phyloP scores from a whole-genome alignment of 2,329 filamentous ascomycete genomes.

The Amauroascus niger region DNA sequence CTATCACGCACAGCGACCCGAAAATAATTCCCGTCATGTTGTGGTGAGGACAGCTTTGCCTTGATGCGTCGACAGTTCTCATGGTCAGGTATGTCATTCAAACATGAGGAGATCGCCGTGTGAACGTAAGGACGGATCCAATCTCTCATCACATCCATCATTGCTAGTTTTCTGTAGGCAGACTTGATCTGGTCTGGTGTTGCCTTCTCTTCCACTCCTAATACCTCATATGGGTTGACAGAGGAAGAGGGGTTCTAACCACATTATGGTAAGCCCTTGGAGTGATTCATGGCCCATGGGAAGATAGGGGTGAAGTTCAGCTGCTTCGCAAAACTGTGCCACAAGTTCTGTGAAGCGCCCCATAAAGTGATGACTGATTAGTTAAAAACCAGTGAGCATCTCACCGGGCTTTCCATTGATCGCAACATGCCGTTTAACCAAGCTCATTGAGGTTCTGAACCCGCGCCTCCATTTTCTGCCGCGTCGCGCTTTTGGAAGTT shows the following conservation, averaged over 20 bases:
- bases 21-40: slow-evolving; percentile 30
- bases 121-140: slow-evolving; percentile 19
- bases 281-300: too few relatives aligned
- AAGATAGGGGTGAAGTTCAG: too few relatives aligned
- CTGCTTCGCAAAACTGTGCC: too few relatives aligned
- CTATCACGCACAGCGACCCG: slow-evolving; percentile 21
- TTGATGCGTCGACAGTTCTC: background rate
- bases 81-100: slow-evolving; percentile 1
- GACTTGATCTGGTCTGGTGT: slow-evolving; percentile 73
- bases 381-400: too few relatives aligned
- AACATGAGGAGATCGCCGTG: slow-evolving; percentile 12
- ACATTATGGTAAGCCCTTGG: too few relatives aligned
- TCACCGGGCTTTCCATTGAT: too few relatives aligned
- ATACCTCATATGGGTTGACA: slow-evolving; percentile 67
- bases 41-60: background rate
- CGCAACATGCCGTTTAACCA: too few relatives aligned
- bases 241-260: slow-evolving; percentile 58
- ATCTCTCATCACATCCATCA: slow-evolving; percentile 19
- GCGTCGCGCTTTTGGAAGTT: too few relatives aligned
- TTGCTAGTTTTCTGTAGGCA: background rate
- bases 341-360: too few relatives aligned
- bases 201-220: slow-evolving; percentile 61
- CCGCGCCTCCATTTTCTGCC: too few relatives aligned
- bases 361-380: too few relatives aligned
- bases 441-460: too few relatives aligned